Conservation (phyloP, 2,329 filamentous ascomycete genomes). For the Aspergillus sojae region DNA sequence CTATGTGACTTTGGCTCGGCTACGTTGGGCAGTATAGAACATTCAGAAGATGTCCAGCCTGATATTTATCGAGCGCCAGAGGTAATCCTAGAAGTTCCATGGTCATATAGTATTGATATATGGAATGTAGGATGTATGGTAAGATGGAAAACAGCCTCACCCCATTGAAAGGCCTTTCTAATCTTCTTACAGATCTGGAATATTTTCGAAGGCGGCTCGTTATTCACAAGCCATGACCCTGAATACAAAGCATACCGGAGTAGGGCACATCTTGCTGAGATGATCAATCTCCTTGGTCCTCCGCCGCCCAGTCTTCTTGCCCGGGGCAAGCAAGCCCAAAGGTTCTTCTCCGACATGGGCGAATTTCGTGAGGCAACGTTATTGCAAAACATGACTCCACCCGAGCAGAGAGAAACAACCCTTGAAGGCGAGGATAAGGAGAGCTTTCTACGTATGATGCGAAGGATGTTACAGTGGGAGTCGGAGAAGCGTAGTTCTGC, state of each 20-base stretch:
- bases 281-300: conserved; percentile 49
- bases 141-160: conserved; percentile 17
- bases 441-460: conserved; percentile 34
- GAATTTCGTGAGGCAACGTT: too few species aligned
- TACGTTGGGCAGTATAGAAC: conserved; percentile 37
- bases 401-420: conserved; percentile 42
- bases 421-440: conserved; percentile 39
- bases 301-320: conserved; percentile 43
- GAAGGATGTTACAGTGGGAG: conserved; percentile 44
- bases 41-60: conserved; percentile 34
- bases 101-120: conserved; percentile 54
- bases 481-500: conserved; percentile 33
- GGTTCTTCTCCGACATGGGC: conserved; percentile 40
- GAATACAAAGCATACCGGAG: conserved; percentile 45
- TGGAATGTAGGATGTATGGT: conserved; percentile 58
- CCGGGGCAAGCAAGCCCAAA: conserved; percentile 31
- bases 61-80: conserved; percentile 44
- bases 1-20: conserved; percentile 57
- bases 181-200: conserved; percentile 49
- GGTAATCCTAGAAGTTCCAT: conserved; percentile 51
- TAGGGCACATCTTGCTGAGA: conserved; percentile 53
- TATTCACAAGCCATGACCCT: conserved; percentile 49
- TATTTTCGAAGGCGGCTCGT: conserved; percentile 48
- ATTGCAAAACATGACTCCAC: conserved; percentile 14
- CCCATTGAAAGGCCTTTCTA: not conserved